Evolutionary conservation across 2,329 filamentous ascomycete genomes (phyloP).

Genomic region (Calonectria henricotiae): DNA sequence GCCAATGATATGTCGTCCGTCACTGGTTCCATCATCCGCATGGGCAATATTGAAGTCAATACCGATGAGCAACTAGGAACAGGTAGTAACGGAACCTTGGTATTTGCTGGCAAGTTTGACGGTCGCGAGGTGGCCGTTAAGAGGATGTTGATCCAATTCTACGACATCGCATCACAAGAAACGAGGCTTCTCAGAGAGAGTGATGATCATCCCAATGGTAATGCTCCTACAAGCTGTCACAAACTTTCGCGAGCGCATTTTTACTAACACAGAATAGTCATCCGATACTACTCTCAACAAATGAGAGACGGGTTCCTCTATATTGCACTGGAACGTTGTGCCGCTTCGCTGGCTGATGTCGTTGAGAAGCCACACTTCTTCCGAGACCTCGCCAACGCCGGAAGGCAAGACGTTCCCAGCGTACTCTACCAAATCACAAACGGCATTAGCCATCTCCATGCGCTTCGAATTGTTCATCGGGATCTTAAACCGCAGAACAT

Average conservation of each 20-base stretch:
- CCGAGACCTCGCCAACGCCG: slow-evolving; percentile 79
- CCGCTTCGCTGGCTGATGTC: slow-evolving; percentile 93
- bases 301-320: slow-evolving; percentile 93
- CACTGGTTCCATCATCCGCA: slow-evolving; percentile 72
- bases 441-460: slow-evolving; percentile 91
- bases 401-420: slow-evolving; percentile 82
- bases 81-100: slow-evolving; percentile 96
- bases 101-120: slow-evolving; percentile 95
- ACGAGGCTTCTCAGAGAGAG: slow-evolving; percentile 92
- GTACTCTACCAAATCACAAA: slow-evolving; percentile 92
- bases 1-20: slow-evolving; percentile 73
- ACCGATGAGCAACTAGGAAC: slow-evolving; percentile 78
- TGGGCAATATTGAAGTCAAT: slow-evolving; percentile 77
- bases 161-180: slow-evolving; percentile 95
- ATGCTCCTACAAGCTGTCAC: too few species aligned
- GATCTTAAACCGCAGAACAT: slow-evolving; percentile 99
- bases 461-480: slow-evolving; percentile 93
- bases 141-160: slow-evolving; percentile 96
- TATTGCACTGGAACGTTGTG: slow-evolving; percentile 94
- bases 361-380: slow-evolving; percentile 82
- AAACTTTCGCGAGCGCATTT: too few species aligned
- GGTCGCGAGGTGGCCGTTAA: slow-evolving; percentile 96
- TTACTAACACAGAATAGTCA: slow-evolving; percentile 72
- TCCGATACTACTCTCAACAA: slow-evolving; percentile 95
- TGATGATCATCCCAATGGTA: slow-evolving; percentile 91